These are phyloP conservation scores for Glonium stellatum DNA, from an alignment of 495 filamentous ascomycete species.

Conservation along the genomic window DNA sequence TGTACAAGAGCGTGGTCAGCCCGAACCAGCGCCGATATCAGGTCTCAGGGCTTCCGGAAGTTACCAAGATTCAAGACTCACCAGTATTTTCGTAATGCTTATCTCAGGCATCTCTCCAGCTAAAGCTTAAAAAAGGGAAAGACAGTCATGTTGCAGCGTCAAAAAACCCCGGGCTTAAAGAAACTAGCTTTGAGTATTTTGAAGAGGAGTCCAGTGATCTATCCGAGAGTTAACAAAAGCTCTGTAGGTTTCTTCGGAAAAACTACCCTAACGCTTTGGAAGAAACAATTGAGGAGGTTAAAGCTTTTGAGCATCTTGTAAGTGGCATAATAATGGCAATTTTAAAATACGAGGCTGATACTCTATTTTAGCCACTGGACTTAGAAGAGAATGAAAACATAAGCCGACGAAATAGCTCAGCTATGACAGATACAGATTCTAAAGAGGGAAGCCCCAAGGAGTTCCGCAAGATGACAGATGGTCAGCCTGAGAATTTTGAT, in stretches of 20 bases:
- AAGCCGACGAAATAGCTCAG: conserved; percentile 19
- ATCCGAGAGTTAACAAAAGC: no score
- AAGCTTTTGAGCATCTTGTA: conserved; percentile 44
- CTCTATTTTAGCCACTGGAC: conserved; percentile 22
- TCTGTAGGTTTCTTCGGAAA: neutral
- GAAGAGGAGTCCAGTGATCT: neutral
- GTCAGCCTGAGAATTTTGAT: conserved; percentile 32
- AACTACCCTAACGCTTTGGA: conserved; percentile 47
- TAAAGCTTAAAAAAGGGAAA: neutral
- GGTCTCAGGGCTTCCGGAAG: conserved; percentile 40
- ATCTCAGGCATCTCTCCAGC: neutral
- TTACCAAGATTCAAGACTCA: conserved; percentile 1
- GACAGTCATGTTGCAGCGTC: no score
- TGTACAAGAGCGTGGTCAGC: conserved; percentile 12
- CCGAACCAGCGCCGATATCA: conserved; percentile 24
- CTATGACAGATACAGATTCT: conserved; percentile 22
- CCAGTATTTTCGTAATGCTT: neutral
- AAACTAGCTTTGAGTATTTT: neutral
- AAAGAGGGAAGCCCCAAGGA: conserved; percentile 8
- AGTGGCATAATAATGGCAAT: no score
- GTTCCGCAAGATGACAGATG: conserved; percentile 14
- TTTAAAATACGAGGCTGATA: no score
- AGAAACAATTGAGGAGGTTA: conserved; percentile 51
- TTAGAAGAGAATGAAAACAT: conserved; percentile 24
- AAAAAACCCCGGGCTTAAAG: neutral